A percentile compares a stretch with the other conserved stretches of the same genome.
Evolutionary conservation across 257 asterid species (phyloP).

Genomic region (Solanum sparsipilum): DNA sequence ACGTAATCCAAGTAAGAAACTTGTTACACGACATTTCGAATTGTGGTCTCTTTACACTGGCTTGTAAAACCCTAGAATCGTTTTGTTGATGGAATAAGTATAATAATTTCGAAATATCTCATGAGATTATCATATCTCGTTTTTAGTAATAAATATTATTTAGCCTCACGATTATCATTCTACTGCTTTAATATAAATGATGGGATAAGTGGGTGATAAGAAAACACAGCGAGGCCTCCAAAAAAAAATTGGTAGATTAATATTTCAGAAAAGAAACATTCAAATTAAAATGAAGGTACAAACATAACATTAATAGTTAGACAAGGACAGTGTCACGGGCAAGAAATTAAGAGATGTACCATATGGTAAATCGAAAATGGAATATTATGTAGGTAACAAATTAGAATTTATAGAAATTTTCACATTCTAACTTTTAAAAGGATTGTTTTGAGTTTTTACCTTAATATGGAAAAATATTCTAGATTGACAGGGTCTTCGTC

Average conservation of each 20-base stretch:
- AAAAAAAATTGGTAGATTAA: not conserved
- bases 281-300: not conserved
- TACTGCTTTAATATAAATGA: too few relatives aligned
- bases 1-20: not conserved
- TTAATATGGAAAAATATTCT: not conserved
- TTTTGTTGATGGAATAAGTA: too few relatives aligned
- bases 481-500: not conserved
- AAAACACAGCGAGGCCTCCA: not conserved
- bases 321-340: conserved; percentile 2
- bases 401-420: not conserved
- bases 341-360: not conserved
- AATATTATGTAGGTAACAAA: not conserved
- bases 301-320: not conserved
- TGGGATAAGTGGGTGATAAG: not conserved
- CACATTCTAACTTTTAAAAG: not conserved
- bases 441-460: not conserved
- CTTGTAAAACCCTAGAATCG: not conserved
- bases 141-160: not conserved
- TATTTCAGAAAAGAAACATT: not conserved
- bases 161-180: not conserved
- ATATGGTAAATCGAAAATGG: not conserved
- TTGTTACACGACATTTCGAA: not conserved
- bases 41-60: not conserved
- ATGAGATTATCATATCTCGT: not conserved
- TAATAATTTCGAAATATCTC: too few relatives aligned